These are phyloP conservation scores for Chytriomyces confervae DNA, from an alignment of 192 early-diverging fungal species.

Conservation along the genomic window DNA sequence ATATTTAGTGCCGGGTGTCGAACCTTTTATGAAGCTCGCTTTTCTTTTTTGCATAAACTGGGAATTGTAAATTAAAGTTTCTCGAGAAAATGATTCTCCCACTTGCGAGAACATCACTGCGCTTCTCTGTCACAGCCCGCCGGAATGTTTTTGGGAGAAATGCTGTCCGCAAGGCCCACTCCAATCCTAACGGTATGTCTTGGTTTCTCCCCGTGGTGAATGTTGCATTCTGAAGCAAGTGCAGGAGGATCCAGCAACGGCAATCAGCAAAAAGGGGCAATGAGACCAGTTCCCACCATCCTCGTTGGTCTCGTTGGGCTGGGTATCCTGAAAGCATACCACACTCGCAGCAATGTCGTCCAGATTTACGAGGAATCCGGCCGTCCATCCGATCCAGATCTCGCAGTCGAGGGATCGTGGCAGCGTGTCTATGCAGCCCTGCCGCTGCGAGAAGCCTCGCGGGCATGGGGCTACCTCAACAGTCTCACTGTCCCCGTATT, in stretches of 20 bases:
- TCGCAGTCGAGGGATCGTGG: conserved; percentile 82
- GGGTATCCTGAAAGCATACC: conserved; percentile 12
- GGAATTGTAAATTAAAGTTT: too few relatives aligned
- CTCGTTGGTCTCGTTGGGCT: conserved; percentile 26
- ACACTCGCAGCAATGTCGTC: not conserved
- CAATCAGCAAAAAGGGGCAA: not conserved
- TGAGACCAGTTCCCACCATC: conserved; percentile 8
- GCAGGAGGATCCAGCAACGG: not conserved
- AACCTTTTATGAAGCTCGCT: too few relatives aligned
- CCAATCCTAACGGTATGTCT: too few relatives aligned
- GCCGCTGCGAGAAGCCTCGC: conserved; percentile 88
- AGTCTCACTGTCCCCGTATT: conserved; percentile 77
- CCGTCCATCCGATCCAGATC: conserved; percentile 42
- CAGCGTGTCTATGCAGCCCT: conserved; percentile 86
- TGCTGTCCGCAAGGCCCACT: not conserved
- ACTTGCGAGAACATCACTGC: not conserved
- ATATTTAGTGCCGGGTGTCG: too few relatives aligned
- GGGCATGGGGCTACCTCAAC: conserved; percentile 91
- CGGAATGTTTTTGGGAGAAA: not conserved
- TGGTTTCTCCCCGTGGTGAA: not conserved
- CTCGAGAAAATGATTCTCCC: not conserved
- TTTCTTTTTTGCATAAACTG: too few relatives aligned
- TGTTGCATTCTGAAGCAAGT: not conserved
- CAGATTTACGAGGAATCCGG: conserved; percentile 43
- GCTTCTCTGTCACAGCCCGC: not conserved